Conservation (phyloP, 192 early-diverging fungal species). For the Coemansia aciculifera region DNA sequence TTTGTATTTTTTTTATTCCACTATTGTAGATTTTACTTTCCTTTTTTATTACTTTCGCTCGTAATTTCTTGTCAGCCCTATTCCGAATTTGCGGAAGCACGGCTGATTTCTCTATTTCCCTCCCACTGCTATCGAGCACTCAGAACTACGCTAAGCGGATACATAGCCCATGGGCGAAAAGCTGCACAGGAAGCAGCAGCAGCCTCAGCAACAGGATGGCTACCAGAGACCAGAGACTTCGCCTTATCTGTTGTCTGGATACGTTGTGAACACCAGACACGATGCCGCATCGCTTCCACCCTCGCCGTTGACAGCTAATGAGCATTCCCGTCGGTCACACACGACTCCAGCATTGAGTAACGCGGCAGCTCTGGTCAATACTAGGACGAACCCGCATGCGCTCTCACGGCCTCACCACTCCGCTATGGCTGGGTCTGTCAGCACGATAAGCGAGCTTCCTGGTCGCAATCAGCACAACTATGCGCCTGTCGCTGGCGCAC, state of each 20-base stretch:
- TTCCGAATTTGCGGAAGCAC: slow-evolving; percentile 5
- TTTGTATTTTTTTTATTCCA: not conserved
- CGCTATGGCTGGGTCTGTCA: slow-evolving; percentile 14
- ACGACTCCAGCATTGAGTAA: slow-evolving; percentile 24
- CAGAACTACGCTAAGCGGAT: not conserved
- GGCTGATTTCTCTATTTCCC: not conserved
- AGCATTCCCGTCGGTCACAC: not conserved
- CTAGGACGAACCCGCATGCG: slow-evolving; percentile 11
- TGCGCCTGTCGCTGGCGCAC: not conserved
- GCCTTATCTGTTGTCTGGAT: slow-evolving; percentile 17
- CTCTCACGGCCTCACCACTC: slow-evolving; percentile 4
- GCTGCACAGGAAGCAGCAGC: slow-evolving; percentile 16
- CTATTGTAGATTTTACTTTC: not conserved
- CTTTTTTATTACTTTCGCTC: not conserved
- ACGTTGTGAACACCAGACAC: slow-evolving; percentile 12
- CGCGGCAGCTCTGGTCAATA: slow-evolving; percentile 32
- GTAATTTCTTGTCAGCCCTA: slow-evolving; percentile 1
- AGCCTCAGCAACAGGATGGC: slow-evolving; percentile 5
- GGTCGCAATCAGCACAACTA: not conserved
- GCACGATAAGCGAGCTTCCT: slow-evolving; percentile 18
- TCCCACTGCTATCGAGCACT: not conserved
- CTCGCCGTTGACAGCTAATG: not conserved
- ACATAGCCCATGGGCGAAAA: slow-evolving; percentile 15
- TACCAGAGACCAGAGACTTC: slow-evolving; percentile 18
- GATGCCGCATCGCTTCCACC: slow-evolving; percentile 15